Conservation (phyloP, 148 eudicot genomes). For the Camellia lanceoleosa region DNA sequence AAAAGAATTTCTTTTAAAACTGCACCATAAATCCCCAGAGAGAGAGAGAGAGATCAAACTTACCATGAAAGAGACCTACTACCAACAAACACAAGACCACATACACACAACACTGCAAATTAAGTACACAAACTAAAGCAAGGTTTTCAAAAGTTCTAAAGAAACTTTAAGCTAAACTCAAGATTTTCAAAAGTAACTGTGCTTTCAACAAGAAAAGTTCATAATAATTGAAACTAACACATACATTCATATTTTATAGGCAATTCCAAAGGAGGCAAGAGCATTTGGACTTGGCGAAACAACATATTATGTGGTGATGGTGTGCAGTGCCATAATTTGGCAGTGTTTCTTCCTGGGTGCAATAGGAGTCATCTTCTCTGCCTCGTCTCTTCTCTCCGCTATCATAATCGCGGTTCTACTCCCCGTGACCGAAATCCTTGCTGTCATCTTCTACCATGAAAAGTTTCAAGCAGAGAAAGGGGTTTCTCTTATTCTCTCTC, state of each 20-base stretch:
- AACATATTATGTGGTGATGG: conserved; percentile 39
- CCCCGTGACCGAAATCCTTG: conserved; percentile 40
- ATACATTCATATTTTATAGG: conserved; percentile 28
- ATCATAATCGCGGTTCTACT: conserved; percentile 39
- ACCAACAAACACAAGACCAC: not conserved
- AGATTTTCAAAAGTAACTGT: too few species aligned
- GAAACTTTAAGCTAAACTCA: too few species aligned
- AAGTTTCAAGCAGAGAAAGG: conserved; percentile 48
- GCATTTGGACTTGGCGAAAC: conserved; percentile 43
- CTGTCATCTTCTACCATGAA: conserved; percentile 41
- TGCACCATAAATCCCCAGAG: too few species aligned
- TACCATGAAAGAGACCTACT: not conserved
- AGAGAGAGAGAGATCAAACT: too few species aligned
- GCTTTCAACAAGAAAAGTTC: too few species aligned
- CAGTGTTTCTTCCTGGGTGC: conserved; percentile 70
- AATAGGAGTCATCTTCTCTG: conserved; percentile 55
- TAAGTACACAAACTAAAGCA: too few species aligned
- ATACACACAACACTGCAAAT: not conserved
- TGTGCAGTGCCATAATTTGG: conserved; percentile 47
- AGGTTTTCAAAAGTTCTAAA: too few species aligned
- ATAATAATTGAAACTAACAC: not conserved
- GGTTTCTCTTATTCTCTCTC: conserved; percentile 40
- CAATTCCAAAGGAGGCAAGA: conserved; percentile 43
- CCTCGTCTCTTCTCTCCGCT: conserved; percentile 55
- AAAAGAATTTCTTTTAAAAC: too few species aligned